Conservation (phyloP, 805 yeast species). For the Metschnikowia aberdeeniae region DNA sequence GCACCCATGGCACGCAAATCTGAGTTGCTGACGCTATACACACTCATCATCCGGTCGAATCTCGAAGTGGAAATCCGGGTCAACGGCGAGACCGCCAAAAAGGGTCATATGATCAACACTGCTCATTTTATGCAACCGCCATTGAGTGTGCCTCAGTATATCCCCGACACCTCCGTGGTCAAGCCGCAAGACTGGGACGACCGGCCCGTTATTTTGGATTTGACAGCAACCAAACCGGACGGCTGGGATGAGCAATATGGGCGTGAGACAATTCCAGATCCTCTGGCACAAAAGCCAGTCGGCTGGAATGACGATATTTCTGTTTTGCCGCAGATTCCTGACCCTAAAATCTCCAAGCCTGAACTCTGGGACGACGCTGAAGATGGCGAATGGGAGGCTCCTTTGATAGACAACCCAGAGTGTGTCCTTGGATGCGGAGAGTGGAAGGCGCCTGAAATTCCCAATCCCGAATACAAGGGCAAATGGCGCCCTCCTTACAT, state of each 20-base stretch:
- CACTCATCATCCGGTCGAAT: slow-evolving; percentile 63
- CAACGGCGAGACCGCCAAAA: slow-evolving; percentile 68
- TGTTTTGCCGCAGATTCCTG: slow-evolving; percentile 52
- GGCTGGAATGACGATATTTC: slow-evolving; percentile 67
- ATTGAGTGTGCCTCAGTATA: slow-evolving; percentile 60
- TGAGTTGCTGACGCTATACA: slow-evolving; percentile 64
- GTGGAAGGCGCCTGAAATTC: slow-evolving; percentile 66
- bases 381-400: slow-evolving; percentile 83
- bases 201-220: slow-evolving; percentile 58
- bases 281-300: slow-evolving; percentile 62
- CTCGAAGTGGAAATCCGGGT: slow-evolving; percentile 76
- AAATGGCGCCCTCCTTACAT: slow-evolving; percentile 70
- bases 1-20: slow-evolving; percentile 65
- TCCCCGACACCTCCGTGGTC: slow-evolving; percentile 51
- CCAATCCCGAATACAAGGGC: slow-evolving; percentile 71
- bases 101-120: slow-evolving; percentile 59
- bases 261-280: slow-evolving; percentile 54
- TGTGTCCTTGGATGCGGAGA: slow-evolving; percentile 78
- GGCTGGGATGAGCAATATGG: slow-evolving; percentile 83
- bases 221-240: slow-evolving; percentile 60
- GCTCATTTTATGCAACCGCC: slow-evolving; percentile 58
- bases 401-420: slow-evolving; percentile 66
- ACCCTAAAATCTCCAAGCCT: slow-evolving; percentile 66
- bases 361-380: slow-evolving; percentile 86
- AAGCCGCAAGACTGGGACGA: slow-evolving; percentile 89